Conservation (phyloP, 2,329 filamentous ascomycete species). For the Xylariaceae sp. region DNA sequence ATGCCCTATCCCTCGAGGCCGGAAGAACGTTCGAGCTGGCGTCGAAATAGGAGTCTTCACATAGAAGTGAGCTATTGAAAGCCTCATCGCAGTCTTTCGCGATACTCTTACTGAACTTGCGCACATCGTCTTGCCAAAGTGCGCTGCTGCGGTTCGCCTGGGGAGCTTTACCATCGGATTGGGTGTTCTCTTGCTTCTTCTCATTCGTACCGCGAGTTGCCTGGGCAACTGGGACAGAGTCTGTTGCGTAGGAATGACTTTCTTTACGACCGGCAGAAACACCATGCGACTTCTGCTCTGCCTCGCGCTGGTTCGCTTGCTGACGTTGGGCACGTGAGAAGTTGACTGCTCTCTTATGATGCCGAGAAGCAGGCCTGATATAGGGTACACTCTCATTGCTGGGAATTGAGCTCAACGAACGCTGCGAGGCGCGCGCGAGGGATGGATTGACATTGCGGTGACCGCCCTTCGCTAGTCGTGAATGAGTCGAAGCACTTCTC, state of each 20-base stretch:
- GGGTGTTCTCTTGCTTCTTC: conserved; percentile 16
- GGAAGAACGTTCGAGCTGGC: conserved; percentile 14
- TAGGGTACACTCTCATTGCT: conserved; percentile 40
- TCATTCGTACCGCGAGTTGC: conserved; percentile 10
- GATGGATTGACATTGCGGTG: conserved; percentile 30
- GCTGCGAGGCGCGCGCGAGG: conserved; percentile 33
- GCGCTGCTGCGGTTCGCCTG: conserved; percentile 19
- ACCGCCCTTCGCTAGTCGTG: conserved; percentile 20
- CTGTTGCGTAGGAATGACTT: conserved; percentile 23
- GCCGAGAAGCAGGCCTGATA: conserved; percentile 40
- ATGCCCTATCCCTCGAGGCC: conserved; percentile 5
- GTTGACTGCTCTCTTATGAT: conserved; percentile 47
- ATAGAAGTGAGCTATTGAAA: conserved; percentile 63
- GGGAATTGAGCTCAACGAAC: conserved; percentile 48
- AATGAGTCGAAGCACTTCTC: conserved; percentile 31
- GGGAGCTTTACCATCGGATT: conserved; percentile 26
- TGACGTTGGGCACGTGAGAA: conserved; percentile 47
- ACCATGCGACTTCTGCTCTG: conserved; percentile 24
- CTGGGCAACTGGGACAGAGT: conserved; percentile 20
- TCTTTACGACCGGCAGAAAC: conserved; percentile 29
- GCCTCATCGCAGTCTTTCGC: conserved; percentile 89
- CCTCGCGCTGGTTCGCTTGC: conserved; percentile 18
- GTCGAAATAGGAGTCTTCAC: conserved; percentile 16
- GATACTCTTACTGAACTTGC: conserved; percentile 77
- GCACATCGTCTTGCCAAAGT: conserved; percentile 64